Evolutionary conservation across 805 yeast species (phyloP).

Genomic region (Kuraishia cidri): DNA sequence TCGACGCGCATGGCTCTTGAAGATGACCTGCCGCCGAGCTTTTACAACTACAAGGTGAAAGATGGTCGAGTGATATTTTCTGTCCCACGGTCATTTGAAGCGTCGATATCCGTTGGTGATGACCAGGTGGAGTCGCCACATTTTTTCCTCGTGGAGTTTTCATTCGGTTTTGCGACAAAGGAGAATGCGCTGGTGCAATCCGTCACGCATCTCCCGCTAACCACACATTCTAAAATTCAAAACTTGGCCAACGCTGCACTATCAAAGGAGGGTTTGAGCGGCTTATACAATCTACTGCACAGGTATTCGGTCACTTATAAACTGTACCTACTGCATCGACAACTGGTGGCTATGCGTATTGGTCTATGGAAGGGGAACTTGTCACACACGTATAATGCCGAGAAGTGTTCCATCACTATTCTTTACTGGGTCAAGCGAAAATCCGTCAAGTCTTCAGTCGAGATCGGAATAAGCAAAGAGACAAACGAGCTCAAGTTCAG

Average conservation of each 20-base stretch:
- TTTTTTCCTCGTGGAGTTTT: slow-evolving; percentile 71
- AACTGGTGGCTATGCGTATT: slow-evolving; percentile 39
- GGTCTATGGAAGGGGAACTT: slow-evolving; percentile 53
- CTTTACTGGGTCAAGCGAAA: slow-evolving; percentile 58
- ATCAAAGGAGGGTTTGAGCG: slow-evolving; percentile 32
- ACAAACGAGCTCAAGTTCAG: slow-evolving; percentile 42
- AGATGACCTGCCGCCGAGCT: slow-evolving; percentile 54
- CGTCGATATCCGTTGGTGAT: slow-evolving; percentile 71
- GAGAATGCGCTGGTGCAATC: slow-evolving; percentile 18
- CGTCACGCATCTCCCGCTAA: slow-evolving; percentile 17
- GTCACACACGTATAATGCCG: slow-evolving; percentile 47
- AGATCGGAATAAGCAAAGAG: slow-evolving; percentile 44
- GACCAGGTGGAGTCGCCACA: slow-evolving; percentile 48
- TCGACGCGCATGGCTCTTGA: slow-evolving; percentile 68
- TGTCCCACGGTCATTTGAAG: slow-evolving; percentile 56
- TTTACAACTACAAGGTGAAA: slow-evolving; percentile 51
- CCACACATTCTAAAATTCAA: slow-evolving; percentile 37
- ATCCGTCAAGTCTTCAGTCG: slow-evolving; percentile 43
- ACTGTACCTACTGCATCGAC: slow-evolving; percentile 49
- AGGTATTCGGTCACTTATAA: slow-evolving; percentile 57
- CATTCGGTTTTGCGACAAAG: slow-evolving; percentile 45
- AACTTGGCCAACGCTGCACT: slow-evolving; percentile 45
- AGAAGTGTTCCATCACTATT: slow-evolving; percentile 41
- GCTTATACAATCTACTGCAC: slow-evolving; percentile 48
- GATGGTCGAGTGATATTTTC: slow-evolving; percentile 72